These are phyloP conservation scores for Astragalus membranaceus DNA, from an alignment of 306 rosid genomes.

Conservation along the genomic window DNA sequence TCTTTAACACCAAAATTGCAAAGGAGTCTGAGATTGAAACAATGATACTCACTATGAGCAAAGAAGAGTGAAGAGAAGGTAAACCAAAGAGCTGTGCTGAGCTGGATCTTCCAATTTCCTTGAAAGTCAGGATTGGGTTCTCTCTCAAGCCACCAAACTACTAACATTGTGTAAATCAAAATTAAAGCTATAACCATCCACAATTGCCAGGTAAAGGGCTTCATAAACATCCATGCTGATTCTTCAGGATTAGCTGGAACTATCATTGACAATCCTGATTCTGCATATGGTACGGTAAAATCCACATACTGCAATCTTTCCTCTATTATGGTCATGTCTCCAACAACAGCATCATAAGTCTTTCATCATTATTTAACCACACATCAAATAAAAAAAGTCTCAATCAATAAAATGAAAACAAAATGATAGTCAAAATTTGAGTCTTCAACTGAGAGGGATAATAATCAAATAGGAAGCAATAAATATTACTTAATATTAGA, in stretches of 20 bases:
- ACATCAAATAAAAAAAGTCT: background rate
- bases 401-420: background rate
- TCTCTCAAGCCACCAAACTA: constrained; percentile 58
- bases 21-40: too few relatives aligned
- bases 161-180: constrained; percentile 46
- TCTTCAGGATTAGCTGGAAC: constrained; percentile 37
- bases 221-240: constrained; percentile 53
- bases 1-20: too few relatives aligned
- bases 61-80: constrained; percentile 66
- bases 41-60: constrained; percentile 72
- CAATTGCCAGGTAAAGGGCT: constrained; percentile 54
- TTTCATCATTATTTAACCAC: constrained; percentile 25
- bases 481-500: background rate
- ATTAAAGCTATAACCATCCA: constrained; percentile 40
- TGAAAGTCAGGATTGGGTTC: constrained; percentile 42
- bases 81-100: constrained; percentile 61
- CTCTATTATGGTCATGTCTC: constrained; percentile 55
- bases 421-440: background rate
- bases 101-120: constrained; percentile 47
- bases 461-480: background rate
- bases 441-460: background rate
- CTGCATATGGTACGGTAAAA: constrained; percentile 69
- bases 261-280: constrained; percentile 57
- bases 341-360: constrained; percentile 59
- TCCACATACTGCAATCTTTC: constrained; percentile 45